Evolutionary conservation across 2,329 filamentous ascomycete species (phyloP).

Genomic region (Ophiostoma pallidulum): DNA sequence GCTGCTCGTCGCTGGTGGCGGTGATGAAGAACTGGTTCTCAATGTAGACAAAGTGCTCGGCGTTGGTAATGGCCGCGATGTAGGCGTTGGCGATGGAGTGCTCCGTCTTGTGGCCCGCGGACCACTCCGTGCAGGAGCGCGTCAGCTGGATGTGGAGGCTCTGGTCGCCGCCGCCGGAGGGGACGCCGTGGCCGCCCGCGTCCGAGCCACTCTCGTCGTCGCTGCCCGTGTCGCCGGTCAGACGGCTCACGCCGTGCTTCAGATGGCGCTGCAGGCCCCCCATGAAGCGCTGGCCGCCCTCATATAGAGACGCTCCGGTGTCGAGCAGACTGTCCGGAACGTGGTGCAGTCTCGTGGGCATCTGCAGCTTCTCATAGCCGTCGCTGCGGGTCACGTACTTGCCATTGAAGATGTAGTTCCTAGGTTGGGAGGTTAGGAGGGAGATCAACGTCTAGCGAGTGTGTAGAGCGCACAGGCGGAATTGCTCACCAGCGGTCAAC

Average conservation of each 20-base stretch:
- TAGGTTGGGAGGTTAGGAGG: slow-evolving; percentile 18
- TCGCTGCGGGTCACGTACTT: slow-evolving; percentile 57
- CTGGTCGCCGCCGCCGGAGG: slow-evolving; percentile 15
- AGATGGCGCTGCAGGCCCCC: slow-evolving; percentile 27
- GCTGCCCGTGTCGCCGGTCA: slow-evolving; percentile 24
- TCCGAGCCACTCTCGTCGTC: slow-evolving; percentile 17
- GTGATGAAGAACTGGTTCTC: slow-evolving; percentile 90
- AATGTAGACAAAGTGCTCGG: slow-evolving; percentile 67
- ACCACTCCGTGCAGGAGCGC: slow-evolving; percentile 43
- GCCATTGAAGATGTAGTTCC: slow-evolving; percentile 76
- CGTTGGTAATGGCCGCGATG: slow-evolving; percentile 57
- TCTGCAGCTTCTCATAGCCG: slow-evolving; percentile 35
- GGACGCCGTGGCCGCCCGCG: slow-evolving; percentile 8
- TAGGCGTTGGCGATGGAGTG: slow-evolving; percentile 87
- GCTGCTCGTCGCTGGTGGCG: slow-evolving; percentile 59
- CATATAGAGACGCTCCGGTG: slow-evolving; percentile 15
- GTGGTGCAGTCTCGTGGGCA: slow-evolving; percentile 20
- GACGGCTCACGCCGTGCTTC: slow-evolving; percentile 29
- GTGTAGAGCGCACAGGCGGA: too few relatives aligned
- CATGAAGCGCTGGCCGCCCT: slow-evolving; percentile 21
- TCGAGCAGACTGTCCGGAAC: slow-evolving; percentile 15
- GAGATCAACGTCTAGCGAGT: too few relatives aligned
- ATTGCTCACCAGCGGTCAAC: slow-evolving; percentile 60
- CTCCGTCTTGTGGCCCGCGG: slow-evolving; percentile 40
- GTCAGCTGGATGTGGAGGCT: slow-evolving; percentile 40